A percentile compares a stretch with the other conserved stretches of the same genome.
These are phyloP conservation scores for Nicotiana benthamiana DNA, from an alignment of 257 asterid genomes.

Conservation along the genomic window DNA sequence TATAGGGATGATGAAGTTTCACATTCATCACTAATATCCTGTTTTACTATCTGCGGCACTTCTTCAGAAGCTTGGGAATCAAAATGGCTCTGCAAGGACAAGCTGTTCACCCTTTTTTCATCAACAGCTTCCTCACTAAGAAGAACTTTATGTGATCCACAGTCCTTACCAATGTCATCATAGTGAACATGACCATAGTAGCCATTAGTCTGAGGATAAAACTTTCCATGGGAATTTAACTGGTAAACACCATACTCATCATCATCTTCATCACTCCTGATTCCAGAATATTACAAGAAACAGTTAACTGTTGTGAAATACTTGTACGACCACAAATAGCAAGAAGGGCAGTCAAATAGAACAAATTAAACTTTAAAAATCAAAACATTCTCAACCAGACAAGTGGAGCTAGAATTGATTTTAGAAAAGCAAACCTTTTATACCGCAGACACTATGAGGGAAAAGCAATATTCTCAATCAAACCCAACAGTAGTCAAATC, in stretches of 20 bases:
- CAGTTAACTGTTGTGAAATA: not conserved
- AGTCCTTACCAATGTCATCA: slow-evolving; percentile 44
- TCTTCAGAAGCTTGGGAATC: slow-evolving; percentile 48
- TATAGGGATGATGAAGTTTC: slow-evolving; percentile 70
- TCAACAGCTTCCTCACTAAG: slow-evolving; percentile 54
- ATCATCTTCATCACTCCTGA: slow-evolving; percentile 78
- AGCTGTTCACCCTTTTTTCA: slow-evolving; percentile 36
- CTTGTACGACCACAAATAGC: not conserved
- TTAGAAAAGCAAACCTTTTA: not conserved
- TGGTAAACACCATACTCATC: slow-evolving; percentile 54
- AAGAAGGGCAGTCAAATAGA: not conserved
- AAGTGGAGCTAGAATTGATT: not conserved
- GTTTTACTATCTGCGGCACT: slow-evolving; percentile 35
- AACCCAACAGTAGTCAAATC: not conserved
- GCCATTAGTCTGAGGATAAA: slow-evolving; percentile 45
- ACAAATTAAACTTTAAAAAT: not conserved
- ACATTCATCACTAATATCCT: slow-evolving; percentile 57
- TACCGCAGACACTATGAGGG: not conserved
- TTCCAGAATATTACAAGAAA: slow-evolving; percentile 8
- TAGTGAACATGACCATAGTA: slow-evolving; percentile 45
- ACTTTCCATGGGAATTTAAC: slow-evolving; percentile 34
- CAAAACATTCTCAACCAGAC: not conserved
- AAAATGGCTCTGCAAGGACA: slow-evolving; percentile 30
- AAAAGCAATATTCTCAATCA: not conserved
- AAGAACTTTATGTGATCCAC: slow-evolving; percentile 45